phyloP scores from a whole-genome alignment of 2,329 filamentous ascomycete genomes.

The Colletotrichum paranaense region DNA sequence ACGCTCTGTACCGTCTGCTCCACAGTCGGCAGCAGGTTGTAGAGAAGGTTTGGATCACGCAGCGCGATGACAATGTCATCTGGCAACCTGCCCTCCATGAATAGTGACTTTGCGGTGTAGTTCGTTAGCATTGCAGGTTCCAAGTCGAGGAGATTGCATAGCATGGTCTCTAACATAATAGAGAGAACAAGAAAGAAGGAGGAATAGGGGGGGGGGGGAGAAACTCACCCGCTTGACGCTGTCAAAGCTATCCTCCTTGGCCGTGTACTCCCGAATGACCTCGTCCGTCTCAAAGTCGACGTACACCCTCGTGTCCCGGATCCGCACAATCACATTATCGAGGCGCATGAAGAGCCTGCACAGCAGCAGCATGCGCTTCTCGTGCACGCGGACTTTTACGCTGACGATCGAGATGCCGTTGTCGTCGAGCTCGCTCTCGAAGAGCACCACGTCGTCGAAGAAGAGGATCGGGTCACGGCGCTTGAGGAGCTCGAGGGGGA shows the following conservation, averaged over 20 bases:
- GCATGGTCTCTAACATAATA: constrained; percentile 6
- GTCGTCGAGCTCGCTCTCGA: constrained; percentile 97
- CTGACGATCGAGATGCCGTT: constrained; percentile 94
- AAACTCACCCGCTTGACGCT: constrained; percentile 75
- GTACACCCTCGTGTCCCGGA: constrained; percentile 92
- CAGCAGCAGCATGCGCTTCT: constrained; percentile 85
- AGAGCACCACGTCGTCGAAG: constrained; percentile 95
- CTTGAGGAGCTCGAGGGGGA: constrained; percentile 88
- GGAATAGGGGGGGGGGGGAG: not conserved
- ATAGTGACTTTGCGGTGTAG: constrained; percentile 53
- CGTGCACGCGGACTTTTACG: constrained; percentile 94
- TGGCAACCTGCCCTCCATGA: constrained; percentile 62
- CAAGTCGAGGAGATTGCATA: not conserved
- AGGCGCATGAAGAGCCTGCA: constrained; percentile 91
- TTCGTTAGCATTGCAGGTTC: constrained; percentile 36
- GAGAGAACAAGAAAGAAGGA: not conserved
- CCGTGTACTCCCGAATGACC: constrained; percentile 89
- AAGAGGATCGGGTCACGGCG: constrained; percentile 94
- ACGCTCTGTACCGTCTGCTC: constrained; percentile 71
- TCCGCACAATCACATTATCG: constrained; percentile 87
- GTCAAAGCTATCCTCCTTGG: constrained; percentile 85
- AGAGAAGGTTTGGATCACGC: constrained; percentile 82
- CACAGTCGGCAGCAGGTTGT: constrained; percentile 76
- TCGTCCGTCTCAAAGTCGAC: constrained; percentile 85
- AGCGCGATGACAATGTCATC: constrained; percentile 82